Percentiles rank a stretch among this genome's conserved stretches.
phyloP scores from a whole-genome alignment of 2,329 filamentous ascomycete species.

The Clonostachys rhizophaga region DNA sequence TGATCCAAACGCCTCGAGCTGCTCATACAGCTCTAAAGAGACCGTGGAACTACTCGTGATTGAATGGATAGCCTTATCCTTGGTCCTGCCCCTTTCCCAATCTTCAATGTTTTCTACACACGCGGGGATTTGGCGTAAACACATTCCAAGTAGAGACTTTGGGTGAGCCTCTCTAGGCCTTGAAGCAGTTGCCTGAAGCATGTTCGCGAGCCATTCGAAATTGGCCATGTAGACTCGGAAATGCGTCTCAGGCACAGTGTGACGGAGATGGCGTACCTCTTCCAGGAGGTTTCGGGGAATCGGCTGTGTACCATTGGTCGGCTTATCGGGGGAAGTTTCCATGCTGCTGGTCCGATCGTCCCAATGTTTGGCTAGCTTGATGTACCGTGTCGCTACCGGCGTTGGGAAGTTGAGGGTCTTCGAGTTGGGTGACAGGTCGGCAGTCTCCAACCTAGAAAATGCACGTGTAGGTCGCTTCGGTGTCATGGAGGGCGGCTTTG shows the following conservation, averaged over 20 bases:
- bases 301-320: too few relatives aligned
- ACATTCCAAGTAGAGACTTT: constrained; percentile 28
- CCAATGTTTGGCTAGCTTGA: too few relatives aligned
- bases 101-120: constrained; percentile 22
- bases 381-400: constrained; percentile 6
- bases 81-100: constrained; percentile 16
- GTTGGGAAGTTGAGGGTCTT: constrained; percentile 19
- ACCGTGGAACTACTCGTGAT: constrained; percentile 9
- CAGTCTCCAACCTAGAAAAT: constrained; percentile 19
- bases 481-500: constrained; percentile 5
- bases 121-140: constrained; percentile 21
- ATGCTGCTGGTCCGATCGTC: too few relatives aligned
- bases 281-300: constrained; percentile 3
- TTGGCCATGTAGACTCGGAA: constrained; percentile 24
- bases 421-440: constrained; percentile 12
- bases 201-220: constrained; percentile 18
- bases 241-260: constrained; percentile 10
- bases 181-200: constrained; percentile 18
- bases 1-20: constrained; percentile 23
- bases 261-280: constrained; percentile 15
- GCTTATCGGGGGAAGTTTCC: too few relatives aligned
- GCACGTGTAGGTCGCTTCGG: constrained; percentile 19
- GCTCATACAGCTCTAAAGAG: constrained; percentile 22
- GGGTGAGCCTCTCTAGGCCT: constrained; percentile 9
- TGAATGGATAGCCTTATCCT: not conserved